Percentiles rank a stretch among this genome's conserved stretches.
phyloP scores from a whole-genome alignment of 1,284 basidiomycete genomes.

The Trichosporon inkin region DNA sequence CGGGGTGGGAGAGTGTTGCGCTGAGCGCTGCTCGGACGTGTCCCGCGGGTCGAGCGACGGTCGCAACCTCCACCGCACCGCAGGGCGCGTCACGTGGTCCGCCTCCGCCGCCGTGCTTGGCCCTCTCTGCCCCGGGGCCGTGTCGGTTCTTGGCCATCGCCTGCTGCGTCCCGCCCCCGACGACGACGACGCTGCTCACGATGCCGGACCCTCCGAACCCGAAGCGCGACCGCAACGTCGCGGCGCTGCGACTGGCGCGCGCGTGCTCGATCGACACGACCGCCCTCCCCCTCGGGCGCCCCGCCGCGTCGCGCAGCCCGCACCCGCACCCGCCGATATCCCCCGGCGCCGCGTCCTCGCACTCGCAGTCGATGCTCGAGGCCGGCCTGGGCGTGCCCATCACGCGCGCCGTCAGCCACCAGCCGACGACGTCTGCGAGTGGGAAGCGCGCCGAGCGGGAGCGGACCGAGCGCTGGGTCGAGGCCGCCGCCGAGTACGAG shows the following conservation, averaged over 20 bases:
- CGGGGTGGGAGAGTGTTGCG: background rate
- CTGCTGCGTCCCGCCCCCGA: too few relatives aligned
- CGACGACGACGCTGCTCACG: too few relatives aligned
- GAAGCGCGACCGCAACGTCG: conserved; percentile 1
- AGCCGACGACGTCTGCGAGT: background rate
- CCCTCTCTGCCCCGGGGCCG: too few relatives aligned
- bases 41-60: too few relatives aligned
- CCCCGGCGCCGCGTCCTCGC: background rate
- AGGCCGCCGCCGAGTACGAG: background rate
- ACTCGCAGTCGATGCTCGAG: too few relatives aligned
- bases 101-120: too few relatives aligned
- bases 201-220: background rate
- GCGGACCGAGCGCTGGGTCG: conserved; percentile 1
- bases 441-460: background rate
- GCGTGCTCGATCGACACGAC: background rate
- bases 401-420: background rate
- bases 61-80: too few relatives aligned
- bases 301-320: too few relatives aligned
- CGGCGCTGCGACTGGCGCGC: background rate
- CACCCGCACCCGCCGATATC: background rate
- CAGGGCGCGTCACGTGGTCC: too few relatives aligned
- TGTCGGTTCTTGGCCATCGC: too few relatives aligned
- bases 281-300: background rate
- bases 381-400: background rate
- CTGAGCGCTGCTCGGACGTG: background rate